These are phyloP conservation scores for Pistacia vera DNA, from an alignment of 345 rosid species.

Conservation along the genomic window DNA sequence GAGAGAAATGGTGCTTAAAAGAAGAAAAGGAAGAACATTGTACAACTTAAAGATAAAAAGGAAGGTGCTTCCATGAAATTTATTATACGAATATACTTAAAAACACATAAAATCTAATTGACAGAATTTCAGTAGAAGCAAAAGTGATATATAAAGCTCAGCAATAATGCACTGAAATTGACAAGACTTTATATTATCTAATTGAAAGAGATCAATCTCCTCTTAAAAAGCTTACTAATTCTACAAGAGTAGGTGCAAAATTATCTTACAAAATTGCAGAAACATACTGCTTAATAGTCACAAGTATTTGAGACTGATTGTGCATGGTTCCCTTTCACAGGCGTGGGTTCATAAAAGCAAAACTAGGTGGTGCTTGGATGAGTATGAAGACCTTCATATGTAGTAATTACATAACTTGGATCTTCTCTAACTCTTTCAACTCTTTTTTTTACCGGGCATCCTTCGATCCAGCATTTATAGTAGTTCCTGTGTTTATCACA, in stretches of 20 bases:
- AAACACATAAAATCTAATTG: no score
- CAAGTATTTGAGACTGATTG: no score
- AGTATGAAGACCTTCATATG: slow-evolving; percentile 76
- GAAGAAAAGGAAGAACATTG: no score
- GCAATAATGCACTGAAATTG: not conserved
- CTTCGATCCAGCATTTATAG: slow-evolving; percentile 70
- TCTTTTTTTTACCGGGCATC: slow-evolving; percentile 90
- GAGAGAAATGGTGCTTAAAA: no score
- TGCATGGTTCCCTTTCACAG: no score
- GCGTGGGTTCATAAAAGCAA: no score
- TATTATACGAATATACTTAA: no score
- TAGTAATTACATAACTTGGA: slow-evolving; percentile 73
- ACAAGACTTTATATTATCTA: not conserved
- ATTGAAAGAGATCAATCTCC: not conserved
- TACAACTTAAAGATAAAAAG: no score
- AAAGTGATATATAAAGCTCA: not conserved
- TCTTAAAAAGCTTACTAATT: not conserved
- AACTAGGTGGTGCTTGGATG: slow-evolving; percentile 45
- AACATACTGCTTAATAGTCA: no score
- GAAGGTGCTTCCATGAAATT: no score
- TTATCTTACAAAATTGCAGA: not conserved
- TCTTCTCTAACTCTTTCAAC: slow-evolving; percentile 86
- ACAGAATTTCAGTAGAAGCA: not conserved
- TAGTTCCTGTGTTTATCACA: slow-evolving; percentile 70
- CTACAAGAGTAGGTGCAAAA: not conserved